Conservation (phyloP, 2,329 filamentous ascomycete genomes). For the Coniochaeta sp. region DNA sequence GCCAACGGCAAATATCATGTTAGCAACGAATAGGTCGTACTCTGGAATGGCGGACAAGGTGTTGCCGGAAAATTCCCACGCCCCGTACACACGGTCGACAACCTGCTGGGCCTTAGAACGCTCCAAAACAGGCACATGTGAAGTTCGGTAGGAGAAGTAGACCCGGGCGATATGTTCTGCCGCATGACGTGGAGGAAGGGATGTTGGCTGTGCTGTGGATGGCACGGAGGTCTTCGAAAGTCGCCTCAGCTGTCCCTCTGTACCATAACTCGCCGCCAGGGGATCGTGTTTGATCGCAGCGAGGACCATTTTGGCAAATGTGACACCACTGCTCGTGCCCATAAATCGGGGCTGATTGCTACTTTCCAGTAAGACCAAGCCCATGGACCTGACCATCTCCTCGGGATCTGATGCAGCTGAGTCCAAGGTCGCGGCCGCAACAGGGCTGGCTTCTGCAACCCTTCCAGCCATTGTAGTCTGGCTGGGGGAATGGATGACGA, state of each 20-base stretch:
- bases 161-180: constrained; percentile 23
- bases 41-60: constrained; percentile 9
- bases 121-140: constrained; percentile 22
- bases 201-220: constrained; percentile 6
- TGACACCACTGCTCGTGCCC: constrained; percentile 23
- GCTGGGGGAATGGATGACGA: constrained; percentile 3
- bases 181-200: constrained; percentile 22
- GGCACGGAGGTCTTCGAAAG: constrained; percentile 3
- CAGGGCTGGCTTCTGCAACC: constrained; percentile 5
- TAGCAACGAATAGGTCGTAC: constrained; percentile 20
- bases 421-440: constrained; percentile 5
- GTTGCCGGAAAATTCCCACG: constrained; percentile 5
- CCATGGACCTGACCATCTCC: constrained; percentile 14
- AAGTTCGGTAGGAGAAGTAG: constrained; percentile 25
- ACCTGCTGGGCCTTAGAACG: constrained; percentile 16
- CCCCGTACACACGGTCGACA: constrained; percentile 18
- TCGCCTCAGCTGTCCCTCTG: neutral
- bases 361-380: constrained; percentile 13
- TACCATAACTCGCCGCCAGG: neutral
- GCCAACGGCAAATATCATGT: constrained; percentile 25
- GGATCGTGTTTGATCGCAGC: constrained; percentile 16
- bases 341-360: constrained; percentile 21
- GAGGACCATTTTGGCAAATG: constrained; percentile 25
- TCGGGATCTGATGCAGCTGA: constrained; percentile 9
- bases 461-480: constrained; percentile 3